Base-by-base conservation (phyloP, 2,329 filamentous ascomycete genomes). In the Epichloe baconii region DNA sequence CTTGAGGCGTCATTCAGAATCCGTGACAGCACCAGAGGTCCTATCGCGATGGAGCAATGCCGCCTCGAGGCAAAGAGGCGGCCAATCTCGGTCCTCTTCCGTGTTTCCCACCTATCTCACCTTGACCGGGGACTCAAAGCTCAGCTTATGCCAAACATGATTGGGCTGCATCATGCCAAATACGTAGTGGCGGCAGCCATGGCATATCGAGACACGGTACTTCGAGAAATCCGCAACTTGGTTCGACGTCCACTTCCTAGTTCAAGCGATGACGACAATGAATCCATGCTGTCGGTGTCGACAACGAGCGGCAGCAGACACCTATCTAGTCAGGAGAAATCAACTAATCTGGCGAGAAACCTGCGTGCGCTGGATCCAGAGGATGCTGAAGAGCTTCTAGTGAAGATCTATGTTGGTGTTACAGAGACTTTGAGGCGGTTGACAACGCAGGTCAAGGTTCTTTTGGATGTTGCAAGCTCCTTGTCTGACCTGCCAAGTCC, bases 391-490 rank as follows among this genome's bases (percentile, higher is more conserved):
- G 79, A 83, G 6, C 78, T 97, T 59, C 77, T 97, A 14, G 74
- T 82, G 34, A 86, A 81, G 52, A 85, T 95, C 15, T 98, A 97
- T 62, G 85, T 89, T 17, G 82, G 86, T 36, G 84, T 96, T 8
- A 85, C 91, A 4, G 93, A 98, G 69, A 87, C 87, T 3, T 66
- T 98, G 46, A 78, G 93, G 52, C 79, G 93, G 60, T 71, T 96
- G 7, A 88, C 88, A 17, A 90, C 88, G 0, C 91, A 97, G 64
- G 86, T 93, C 51, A 98, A 98, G 66, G 83, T 97, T 10, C 70
- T 98, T n/a, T 75, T 98, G 10, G 93, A 98, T 66, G 86, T 95
- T 19, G 93, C 90, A 1, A 95, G 89, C 64, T 83, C 80, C 12
- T 75, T 86, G 48, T 74, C 77, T 14, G 70, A 75, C 21, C 61